Base-by-base conservation (phyloP, 305 asterid genomes). In the Ilex paraguariensis region DNA sequence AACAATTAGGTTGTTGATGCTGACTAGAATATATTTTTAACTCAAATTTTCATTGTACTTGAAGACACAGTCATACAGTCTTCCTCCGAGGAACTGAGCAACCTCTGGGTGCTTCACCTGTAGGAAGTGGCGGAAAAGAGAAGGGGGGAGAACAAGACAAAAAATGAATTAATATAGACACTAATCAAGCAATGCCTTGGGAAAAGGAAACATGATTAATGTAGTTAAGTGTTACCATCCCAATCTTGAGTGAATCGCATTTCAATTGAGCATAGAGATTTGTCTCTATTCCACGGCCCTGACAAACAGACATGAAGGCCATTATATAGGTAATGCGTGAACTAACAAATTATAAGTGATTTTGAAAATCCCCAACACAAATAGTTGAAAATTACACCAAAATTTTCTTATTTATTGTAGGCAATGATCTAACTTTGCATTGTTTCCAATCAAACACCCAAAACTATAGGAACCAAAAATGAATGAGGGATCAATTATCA, bases 221-320 rank as follows among this genome's bases (percentile, higher is more conserved):
- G n/a, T 39, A 12, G 30, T 57, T 30, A 54, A 36, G n/a, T 50
- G 54, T 78, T 88, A 92, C 98, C 98, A 93, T 90, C 51, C 90
- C 96, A 74, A 90, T 81, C 77, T 93, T 93, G 76, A 90, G 70
- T 66, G 98, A 90, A 75, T 90, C 98, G 17, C 98, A 90, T 74
- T 81, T 87, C 65, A 93, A 90, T 74, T 75, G 87, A 45, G 97
- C 96, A 54, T 93, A 93, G 56, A 93, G 87, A 83, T 93, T 93
- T 11, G 98, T 93, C 79, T 93, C 98, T 71, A 93, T 75, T 70
- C 98, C 98, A 3, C 97, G 96, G 56, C 98, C 98, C 98, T 92
- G 86, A 5, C 28, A 52, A 52, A 16, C 9, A n/a, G 17, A 50
- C 28, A 21, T 21, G 28, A 21, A 21, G 28, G 28, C 28, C 28